These are phyloP conservation scores for Podospora comata DNA, from an alignment of 495 filamentous ascomycete genomes.

Conservation along the genomic window DNA sequence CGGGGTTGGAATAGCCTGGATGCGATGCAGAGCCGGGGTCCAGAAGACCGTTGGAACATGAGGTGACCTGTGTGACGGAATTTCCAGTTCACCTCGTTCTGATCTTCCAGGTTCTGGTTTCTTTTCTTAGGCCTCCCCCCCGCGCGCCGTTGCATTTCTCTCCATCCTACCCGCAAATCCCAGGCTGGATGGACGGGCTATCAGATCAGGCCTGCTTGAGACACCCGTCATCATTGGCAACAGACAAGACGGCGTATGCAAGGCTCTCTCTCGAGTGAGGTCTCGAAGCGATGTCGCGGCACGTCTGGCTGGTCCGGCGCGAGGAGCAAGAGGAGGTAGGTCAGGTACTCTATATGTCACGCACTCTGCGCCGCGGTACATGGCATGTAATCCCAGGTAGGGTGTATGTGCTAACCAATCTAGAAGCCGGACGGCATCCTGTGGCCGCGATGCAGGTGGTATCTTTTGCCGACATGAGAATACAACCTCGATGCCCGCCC, in stretches of 20 bases:
- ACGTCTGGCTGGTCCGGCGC: neutral
- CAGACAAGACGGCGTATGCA: neutral
- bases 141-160: neutral
- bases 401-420: slow-evolving; percentile 3
- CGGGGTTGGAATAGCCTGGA: slow-evolving; percentile 21
- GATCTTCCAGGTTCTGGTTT: neutral
- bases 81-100: neutral
- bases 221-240: too few relatives aligned
- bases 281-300: slow-evolving; percentile 8
- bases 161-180: neutral
- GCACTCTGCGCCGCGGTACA: neutral
- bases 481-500: slow-evolving; percentile 19
- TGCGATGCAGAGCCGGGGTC: slow-evolving; percentile 16
- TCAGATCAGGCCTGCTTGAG: neutral
- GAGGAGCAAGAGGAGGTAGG: neutral
- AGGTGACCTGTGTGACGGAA: slow-evolving; percentile 16
- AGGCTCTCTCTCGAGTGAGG: neutral
- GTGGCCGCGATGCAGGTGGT: slow-evolving; percentile 22
- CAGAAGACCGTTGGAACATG: slow-evolving; percentile 30
- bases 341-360: slow-evolving; percentile 1
- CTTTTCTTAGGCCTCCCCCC: neutral
- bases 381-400: neutral
- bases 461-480: slow-evolving; percentile 31
- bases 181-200: neutral
- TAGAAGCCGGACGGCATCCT: neutral